These are phyloP conservation scores for Pichia sorboxylosa DNA, from an alignment of 1,139 yeast genomes.

Conservation along the genomic window DNA sequence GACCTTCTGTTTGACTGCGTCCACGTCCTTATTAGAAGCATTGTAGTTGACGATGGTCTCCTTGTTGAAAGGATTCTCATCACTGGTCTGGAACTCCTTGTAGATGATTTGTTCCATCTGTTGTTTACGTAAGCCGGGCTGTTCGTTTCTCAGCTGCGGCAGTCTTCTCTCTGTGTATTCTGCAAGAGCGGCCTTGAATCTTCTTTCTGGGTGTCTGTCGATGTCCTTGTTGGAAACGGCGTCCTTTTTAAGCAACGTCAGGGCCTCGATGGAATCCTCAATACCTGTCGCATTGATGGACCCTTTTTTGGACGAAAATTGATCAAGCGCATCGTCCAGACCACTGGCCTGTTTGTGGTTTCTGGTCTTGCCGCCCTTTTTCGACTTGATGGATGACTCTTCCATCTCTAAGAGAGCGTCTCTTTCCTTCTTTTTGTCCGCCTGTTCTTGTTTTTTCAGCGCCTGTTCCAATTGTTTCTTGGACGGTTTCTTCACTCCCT, in stretches of 20 bases:
- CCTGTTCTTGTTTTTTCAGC: slow-evolving; percentile 52
- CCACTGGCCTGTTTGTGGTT: slow-evolving; percentile 51
- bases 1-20: slow-evolving; percentile 37
- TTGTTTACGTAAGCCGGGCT: slow-evolving; percentile 71
- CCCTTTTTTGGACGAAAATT: slow-evolving; percentile 17
- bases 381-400: slow-evolving; percentile 42
- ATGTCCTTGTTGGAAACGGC: slow-evolving; percentile 51
- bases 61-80: slow-evolving; percentile 80
- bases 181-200: slow-evolving; percentile 71
- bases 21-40: slow-evolving; percentile 48
- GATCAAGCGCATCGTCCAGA: slow-evolving; percentile 33
- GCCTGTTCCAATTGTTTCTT: slow-evolving; percentile 58
- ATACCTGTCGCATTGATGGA: slow-evolving; percentile 63
- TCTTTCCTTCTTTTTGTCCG: slow-evolving; percentile 53
- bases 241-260: slow-evolving; percentile 47
- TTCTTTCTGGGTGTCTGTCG: slow-evolving; percentile 82
- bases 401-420: slow-evolving; percentile 52
- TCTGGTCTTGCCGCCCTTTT: slow-evolving; percentile 68
- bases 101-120: slow-evolving; percentile 64
- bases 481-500: slow-evolving; percentile 60
- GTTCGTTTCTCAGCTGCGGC: slow-evolving; percentile 64
- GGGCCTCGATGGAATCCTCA: slow-evolving; percentile 70
- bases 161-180: slow-evolving; percentile 64
- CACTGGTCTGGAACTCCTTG: slow-evolving; percentile 74
- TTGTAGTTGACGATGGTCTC: slow-evolving; percentile 52